Percentiles rank a stretch among this genome's conserved stretches.
Evolutionary conservation across 495 filamentous ascomycete genomes (phyloP).

Genomic region (Amphirosellinia nigrospora): DNA sequence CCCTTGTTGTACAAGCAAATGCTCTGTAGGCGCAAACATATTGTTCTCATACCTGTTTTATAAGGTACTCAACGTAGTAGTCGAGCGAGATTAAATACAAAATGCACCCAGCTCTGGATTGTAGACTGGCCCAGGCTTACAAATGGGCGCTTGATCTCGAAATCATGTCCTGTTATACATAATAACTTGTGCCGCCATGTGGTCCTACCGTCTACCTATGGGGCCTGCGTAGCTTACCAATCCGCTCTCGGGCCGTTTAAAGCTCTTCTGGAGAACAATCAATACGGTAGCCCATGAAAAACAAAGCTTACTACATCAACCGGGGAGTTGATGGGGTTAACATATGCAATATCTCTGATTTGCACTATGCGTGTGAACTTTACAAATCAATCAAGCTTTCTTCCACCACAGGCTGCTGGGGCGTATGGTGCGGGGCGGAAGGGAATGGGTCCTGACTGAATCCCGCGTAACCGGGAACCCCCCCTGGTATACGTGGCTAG

Average conservation of each 20-base stretch:
- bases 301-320: neutral
- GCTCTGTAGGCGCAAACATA: too few relatives aligned
- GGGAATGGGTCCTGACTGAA: slow-evolving; percentile 72
- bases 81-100: slow-evolving; percentile 13
- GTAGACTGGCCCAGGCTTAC: neutral
- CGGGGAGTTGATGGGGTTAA: neutral
- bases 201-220: neutral
- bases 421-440: slow-evolving; percentile 65
- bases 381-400: slow-evolving; percentile 91
- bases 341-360: neutral
- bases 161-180: neutral
- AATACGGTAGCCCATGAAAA: neutral
- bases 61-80: neutral
- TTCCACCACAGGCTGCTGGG: slow-evolving; percentile 71
- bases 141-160: neutral
- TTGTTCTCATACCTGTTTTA: neutral
- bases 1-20: neutral
- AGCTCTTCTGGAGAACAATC: neutral
- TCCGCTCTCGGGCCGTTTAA: neutral
- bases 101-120: neutral
- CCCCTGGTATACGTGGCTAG: slow-evolving; percentile 51
- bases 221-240: neutral
- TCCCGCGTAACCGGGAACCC: slow-evolving; percentile 53
- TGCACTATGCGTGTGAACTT: slow-evolving; percentile 12
- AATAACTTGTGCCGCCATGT: neutral